A percentile compares a stretch with the other conserved stretches of the same genome.
These are phyloP conservation scores for Diaporthe vexans DNA, from an alignment of 2,329 filamentous ascomycete genomes.

Conservation along the genomic window DNA sequence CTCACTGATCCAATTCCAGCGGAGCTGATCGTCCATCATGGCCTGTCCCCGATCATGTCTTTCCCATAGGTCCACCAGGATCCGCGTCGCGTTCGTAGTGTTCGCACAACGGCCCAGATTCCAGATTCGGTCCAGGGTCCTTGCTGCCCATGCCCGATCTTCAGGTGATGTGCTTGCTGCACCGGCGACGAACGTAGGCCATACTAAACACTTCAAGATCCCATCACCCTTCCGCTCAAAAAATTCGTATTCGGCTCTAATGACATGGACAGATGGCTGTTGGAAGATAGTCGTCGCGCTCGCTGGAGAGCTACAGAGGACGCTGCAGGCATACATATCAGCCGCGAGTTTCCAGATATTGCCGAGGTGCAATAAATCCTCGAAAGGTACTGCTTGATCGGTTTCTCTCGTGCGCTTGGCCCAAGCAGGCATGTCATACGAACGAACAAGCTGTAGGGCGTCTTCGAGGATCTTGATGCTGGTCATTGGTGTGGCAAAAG, in stretches of 20 bases:
- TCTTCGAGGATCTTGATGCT: neutral
- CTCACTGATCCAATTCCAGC: conserved; percentile 7
- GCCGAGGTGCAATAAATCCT: neutral
- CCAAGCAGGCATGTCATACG: neutral
- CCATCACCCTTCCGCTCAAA: neutral
- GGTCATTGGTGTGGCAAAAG: neutral
- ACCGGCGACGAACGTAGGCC: conserved; percentile 11
- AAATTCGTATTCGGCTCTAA: neutral
- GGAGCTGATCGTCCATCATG: neutral
- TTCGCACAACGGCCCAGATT: conserved; percentile 1
- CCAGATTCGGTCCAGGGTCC: conserved; percentile 7
- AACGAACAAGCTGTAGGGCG: neutral
- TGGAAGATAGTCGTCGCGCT: neutral
- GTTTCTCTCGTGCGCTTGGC: neutral
- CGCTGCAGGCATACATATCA: conserved; percentile 2
- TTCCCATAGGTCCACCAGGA: neutral
- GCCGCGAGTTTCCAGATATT: conserved; percentile 2
- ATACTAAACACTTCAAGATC: neutral
- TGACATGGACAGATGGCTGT: neutral
- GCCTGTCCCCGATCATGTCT: neutral
- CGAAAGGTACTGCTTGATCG: neutral
- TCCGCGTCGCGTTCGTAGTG: neutral
- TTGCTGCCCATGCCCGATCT: neutral
- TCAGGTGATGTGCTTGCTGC: neutral
- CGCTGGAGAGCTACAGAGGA: neutral